A percentile compares a stretch with the other conserved stretches of the same genome.
phyloP scores from a whole-genome alignment of 352 stramenopile species.

The Phytophthora quininea region DNA sequence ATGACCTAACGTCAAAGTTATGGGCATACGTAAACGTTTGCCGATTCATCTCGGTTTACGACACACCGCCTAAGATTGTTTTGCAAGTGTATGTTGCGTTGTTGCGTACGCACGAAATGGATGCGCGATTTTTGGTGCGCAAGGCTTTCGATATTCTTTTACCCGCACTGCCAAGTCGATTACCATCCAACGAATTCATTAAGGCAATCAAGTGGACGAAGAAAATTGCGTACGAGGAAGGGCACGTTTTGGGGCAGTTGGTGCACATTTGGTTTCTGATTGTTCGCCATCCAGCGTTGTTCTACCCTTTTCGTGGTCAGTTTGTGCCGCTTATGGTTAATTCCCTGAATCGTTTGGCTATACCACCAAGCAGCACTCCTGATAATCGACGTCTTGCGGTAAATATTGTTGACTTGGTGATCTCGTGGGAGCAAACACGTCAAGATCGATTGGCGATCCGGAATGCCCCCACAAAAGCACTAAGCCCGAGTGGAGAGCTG shows the following conservation, averaged over 20 bases:
- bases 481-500: conserved; percentile 32
- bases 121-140: conserved; percentile 94
- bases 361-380: conserved; percentile 91
- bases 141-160: conserved; percentile 96
- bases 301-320: conserved; percentile 91
- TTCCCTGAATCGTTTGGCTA: conserved; percentile 95
- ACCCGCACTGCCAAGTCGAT: conserved; percentile 87
- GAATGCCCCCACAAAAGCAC: conserved; percentile 17
- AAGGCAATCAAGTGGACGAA: conserved; percentile 97
- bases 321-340: conserved; percentile 98
- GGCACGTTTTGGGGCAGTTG: conserved; percentile 94
- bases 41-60: conserved; percentile 96
- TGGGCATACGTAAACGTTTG: conserved; percentile 98
- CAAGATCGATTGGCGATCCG: conserved; percentile 65
- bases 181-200: conserved; percentile 94
- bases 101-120: conserved; percentile 93
- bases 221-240: conserved; percentile 98
- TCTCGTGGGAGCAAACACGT: conserved; percentile 94
- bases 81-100: conserved; percentile 97
- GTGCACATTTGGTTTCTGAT: conserved; percentile 98
- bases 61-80: conserved; percentile 97
- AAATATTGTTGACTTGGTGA: conserved; percentile 95
- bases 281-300: conserved; percentile 93
- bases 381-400: conserved; percentile 95
- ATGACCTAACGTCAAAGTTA: conserved; percentile 95